phyloP scores from a whole-genome alignment of 83 land plant species.

The Picea abies region DNA sequence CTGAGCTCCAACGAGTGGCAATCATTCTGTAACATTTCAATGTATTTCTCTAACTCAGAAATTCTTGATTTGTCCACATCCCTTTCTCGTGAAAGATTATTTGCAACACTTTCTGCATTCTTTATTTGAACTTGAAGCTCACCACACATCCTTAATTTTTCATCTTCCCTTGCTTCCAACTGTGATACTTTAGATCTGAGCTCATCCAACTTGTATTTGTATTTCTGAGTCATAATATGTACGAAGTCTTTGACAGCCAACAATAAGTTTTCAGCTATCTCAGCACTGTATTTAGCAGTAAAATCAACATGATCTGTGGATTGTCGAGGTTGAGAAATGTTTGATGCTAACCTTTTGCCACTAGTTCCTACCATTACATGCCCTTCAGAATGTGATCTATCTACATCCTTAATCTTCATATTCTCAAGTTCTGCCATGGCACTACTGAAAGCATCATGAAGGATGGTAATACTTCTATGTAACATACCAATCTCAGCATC shows the following conservation, averaged over 20 bases:
- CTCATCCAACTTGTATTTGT: conserved; percentile 25
- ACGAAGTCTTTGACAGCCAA: too few species aligned
- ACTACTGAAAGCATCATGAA: too few species aligned
- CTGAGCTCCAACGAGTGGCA: conserved; percentile 27
- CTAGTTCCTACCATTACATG: conserved; percentile 1
- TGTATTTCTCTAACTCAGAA: conserved; percentile 34
- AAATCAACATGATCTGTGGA: conserved; percentile 1
- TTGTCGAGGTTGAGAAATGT: not conserved
- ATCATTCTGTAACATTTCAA: conserved; percentile 30
- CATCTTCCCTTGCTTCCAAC: conserved; percentile 65
- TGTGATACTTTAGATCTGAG: conserved; percentile 39
- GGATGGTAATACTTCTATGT: conserved; percentile 30
- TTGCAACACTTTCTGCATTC: conserved; percentile 52
- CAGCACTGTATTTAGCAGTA: not conserved
- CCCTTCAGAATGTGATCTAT: too few species aligned
- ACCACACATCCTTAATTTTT: conserved; percentile 41
- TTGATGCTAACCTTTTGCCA: not conserved
- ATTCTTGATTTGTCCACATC: conserved; percentile 32
- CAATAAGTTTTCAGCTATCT: conserved; percentile 33
- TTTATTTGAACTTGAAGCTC: conserved; percentile 64
- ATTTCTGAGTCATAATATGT: conserved; percentile 23
- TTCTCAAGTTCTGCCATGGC: too few species aligned
- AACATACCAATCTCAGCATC: conserved; percentile 29
- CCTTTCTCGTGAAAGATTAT: conserved; percentile 34
- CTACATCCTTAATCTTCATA: too few species aligned